These are phyloP conservation scores for Penicillium psychrofluorescens DNA, from an alignment of 495 filamentous ascomycete species.

Conservation along the genomic window DNA sequence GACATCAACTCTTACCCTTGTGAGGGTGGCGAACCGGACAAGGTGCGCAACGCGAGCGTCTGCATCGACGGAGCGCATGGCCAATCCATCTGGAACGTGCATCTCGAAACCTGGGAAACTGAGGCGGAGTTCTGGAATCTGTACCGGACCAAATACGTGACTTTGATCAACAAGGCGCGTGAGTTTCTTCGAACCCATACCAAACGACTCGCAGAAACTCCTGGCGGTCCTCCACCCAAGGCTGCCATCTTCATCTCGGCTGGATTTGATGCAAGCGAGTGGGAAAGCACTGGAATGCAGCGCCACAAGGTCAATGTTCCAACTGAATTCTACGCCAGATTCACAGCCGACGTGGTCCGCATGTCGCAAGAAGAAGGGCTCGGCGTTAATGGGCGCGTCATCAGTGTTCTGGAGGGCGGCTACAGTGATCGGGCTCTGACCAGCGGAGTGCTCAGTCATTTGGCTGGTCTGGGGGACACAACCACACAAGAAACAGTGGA, in stretches of 20 bases:
- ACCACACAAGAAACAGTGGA: constrained; percentile 1
- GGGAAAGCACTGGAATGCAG: constrained; percentile 89
- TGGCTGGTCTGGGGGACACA: constrained; percentile 62
- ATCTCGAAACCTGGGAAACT: constrained; percentile 78
- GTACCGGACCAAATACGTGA: constrained; percentile 68
- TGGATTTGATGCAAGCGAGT: constrained; percentile 94
- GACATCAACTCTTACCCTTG: constrained; percentile 98
- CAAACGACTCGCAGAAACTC: constrained; percentile 45
- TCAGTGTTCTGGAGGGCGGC: constrained; percentile 92
- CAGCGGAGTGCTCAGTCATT: constrained; percentile 81
- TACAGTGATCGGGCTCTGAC: constrained; percentile 88
- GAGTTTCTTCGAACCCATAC: constrained; percentile 64
- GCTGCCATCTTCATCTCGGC: constrained; percentile 91
- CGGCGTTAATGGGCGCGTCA: constrained; percentile 70
- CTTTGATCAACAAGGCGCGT: constrained; percentile 73
- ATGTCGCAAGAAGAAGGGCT: constrained; percentile 76
- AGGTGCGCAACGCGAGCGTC: constrained; percentile 82
- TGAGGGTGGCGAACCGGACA: constrained; percentile 80
- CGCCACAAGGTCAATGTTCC: constrained; percentile 91
- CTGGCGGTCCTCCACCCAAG: constrained; percentile 52
- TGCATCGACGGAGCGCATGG: constrained; percentile 89
- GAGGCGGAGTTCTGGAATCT: constrained; percentile 80
- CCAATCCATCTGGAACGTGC: constrained; percentile 94
- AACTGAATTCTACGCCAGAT: constrained; percentile 88
- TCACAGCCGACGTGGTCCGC: constrained; percentile 75